A percentile compares a stretch with the other conserved stretches of the same genome.
Conservation (phyloP, 192 early-diverging fungal genomes). For the Rhizoclosmatium sp. region DNA sequence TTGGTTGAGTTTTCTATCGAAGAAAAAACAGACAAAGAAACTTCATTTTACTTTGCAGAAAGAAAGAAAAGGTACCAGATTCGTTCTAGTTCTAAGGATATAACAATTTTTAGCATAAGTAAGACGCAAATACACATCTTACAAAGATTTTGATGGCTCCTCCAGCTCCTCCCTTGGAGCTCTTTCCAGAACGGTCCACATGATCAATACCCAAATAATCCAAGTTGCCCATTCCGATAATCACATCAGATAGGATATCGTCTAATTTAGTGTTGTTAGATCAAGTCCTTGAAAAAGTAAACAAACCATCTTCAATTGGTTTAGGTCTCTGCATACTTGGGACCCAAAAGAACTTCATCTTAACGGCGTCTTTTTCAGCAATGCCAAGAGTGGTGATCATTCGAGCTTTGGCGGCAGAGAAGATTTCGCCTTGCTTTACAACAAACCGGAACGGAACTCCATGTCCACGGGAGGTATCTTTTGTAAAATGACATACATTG, state of each 20-base stretch:
- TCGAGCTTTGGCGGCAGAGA: slow-evolving; percentile 75
- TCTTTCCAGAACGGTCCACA: slow-evolving; percentile 47
- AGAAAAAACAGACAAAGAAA: too few relatives aligned
- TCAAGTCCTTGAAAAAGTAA: neutral
- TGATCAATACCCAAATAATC: slow-evolving; percentile 57
- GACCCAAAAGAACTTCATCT: slow-evolving; percentile 62
- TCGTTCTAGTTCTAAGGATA: too few relatives aligned
- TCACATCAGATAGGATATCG: slow-evolving; percentile 44
- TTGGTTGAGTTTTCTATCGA: too few relatives aligned
- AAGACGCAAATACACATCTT: slow-evolving; percentile 17
- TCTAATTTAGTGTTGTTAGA: slow-evolving; percentile 21
- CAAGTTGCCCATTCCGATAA: neutral
- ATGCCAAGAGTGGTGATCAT: slow-evolving; percentile 75
- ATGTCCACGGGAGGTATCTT: slow-evolving; percentile 72
- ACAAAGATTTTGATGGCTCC: slow-evolving; percentile 61
- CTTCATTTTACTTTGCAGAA: too few relatives aligned
- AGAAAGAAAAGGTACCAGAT: too few relatives aligned
- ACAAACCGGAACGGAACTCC: slow-evolving; percentile 86
- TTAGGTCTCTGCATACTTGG: slow-evolving; percentile 29
- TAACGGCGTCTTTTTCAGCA: slow-evolving; percentile 83
- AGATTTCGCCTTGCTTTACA: slow-evolving; percentile 69
- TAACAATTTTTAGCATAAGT: neutral
- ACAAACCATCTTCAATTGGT: slow-evolving; percentile 57
- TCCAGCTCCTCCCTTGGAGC: slow-evolving; percentile 37
- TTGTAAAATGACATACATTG: slow-evolving; percentile 80